Evolutionary conservation across 2,329 filamentous ascomycete species (phyloP).

Genomic region (Xylariaceae sp.): DNA sequence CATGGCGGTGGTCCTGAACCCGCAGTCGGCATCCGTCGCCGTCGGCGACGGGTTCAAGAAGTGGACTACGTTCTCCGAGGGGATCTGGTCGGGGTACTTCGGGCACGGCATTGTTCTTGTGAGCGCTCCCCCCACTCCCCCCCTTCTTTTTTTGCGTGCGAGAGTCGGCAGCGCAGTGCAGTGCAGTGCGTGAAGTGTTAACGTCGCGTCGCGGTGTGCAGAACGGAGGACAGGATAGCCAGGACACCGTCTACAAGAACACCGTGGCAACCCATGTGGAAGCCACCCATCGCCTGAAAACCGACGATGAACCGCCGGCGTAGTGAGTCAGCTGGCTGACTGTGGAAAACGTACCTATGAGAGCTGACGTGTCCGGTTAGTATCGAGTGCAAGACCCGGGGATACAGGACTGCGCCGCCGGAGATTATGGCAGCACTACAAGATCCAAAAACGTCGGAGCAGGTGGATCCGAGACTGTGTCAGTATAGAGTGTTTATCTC

Average conservation of each 20-base stretch:
- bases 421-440: slow-evolving; percentile 30
- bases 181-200: too few species aligned
- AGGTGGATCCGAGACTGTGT: slow-evolving; percentile 27
- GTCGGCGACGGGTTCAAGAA: slow-evolving; percentile 31
- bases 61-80: slow-evolving; percentile 32
- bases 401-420: slow-evolving; percentile 28
- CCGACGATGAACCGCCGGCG: slow-evolving; percentile 32
- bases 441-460: slow-evolving; percentile 17
- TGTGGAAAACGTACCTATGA: neutral
- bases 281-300: slow-evolving; percentile 31
- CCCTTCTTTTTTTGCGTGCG: neutral
- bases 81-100: slow-evolving; percentile 34
- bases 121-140: slow-evolving; percentile 6
- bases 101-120: slow-evolving; percentile 33
- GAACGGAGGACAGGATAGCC: slow-evolving; percentile 35
- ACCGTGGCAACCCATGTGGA: slow-evolving; percentile 32
- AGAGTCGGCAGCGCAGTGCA: too few species aligned
- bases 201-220: slow-evolving; percentile 9
- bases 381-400: slow-evolving; percentile 35
- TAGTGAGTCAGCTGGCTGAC: slow-evolving; percentile 23
- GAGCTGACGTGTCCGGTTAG: slow-evolving; percentile 16
- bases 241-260: slow-evolving; percentile 27
- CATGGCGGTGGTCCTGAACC: slow-evolving; percentile 31
- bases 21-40: slow-evolving; percentile 32
- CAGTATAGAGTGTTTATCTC: slow-evolving; percentile 34